phyloP scores from a whole-genome alignment of 768 basidiomycete genomes.

The Kwoniella botswanensis region DNA sequence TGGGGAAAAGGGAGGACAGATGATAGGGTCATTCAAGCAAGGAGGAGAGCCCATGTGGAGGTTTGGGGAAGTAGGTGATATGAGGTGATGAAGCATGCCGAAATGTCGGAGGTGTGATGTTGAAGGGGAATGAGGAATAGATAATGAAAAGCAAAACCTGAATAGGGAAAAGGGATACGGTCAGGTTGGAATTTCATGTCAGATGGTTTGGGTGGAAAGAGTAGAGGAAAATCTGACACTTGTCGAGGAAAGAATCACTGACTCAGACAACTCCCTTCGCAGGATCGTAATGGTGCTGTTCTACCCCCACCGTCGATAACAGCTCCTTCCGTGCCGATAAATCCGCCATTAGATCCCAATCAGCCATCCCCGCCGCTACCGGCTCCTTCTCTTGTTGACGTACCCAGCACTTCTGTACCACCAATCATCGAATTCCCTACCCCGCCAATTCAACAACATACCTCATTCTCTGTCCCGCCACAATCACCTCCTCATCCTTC shows the following conservation, averaged over 20 bases:
- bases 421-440: slow-evolving; percentile 27
- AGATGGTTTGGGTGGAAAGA: too few species aligned
- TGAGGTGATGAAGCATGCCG: too few species aligned
- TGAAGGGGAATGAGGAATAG: too few species aligned
- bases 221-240: not conserved
- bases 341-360: slow-evolving; percentile 34
- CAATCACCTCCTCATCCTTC: slow-evolving; percentile 27
- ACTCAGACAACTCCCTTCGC: too few species aligned
- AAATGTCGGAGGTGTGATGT: too few species aligned
- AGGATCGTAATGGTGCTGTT: slow-evolving; percentile 28
- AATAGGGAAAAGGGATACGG: not conserved
- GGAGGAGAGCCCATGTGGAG: not conserved
- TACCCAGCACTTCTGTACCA: slow-evolving; percentile 1
- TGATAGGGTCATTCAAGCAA: not conserved
- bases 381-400: not conserved
- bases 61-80: not conserved
- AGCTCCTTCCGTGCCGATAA: slow-evolving; percentile 28
- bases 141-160: too few species aligned
- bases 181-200: not conserved
- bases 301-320: slow-evolving; percentile 39
- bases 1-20: slow-evolving; percentile 2
- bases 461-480: slow-evolving; percentile 32
- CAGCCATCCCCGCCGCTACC: slow-evolving; percentile 23
- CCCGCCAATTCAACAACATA: slow-evolving; percentile 15
- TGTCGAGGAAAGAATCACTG: not conserved